Conservation (phyloP, 1,284 basidiomycete genomes). For the Cutaneotrichosporon sp. region DNA sequence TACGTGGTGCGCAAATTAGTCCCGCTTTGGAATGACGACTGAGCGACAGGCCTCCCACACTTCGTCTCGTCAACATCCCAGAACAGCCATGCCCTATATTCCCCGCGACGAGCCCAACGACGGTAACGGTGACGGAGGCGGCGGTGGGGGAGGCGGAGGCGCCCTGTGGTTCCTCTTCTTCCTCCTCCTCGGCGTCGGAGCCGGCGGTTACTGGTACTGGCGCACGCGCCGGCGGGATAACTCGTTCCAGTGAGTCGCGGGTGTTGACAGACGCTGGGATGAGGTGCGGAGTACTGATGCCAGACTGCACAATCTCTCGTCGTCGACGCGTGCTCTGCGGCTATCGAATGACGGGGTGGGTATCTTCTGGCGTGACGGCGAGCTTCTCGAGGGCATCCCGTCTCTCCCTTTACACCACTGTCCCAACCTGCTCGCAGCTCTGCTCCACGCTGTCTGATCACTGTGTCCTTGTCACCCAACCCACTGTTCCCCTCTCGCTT, state of each 20-base stretch:
- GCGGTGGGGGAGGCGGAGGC: not conserved
- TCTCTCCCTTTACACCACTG: too few species aligned
- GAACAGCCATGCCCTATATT: too few species aligned
- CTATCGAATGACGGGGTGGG: conserved; percentile 25
- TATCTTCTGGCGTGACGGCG: too few species aligned
- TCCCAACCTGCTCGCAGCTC: conserved; percentile 1
- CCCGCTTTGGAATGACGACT: too few species aligned
- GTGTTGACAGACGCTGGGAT: too few species aligned
- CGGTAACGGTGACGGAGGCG: not conserved
- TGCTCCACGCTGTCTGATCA: not conserved
- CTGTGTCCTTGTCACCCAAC: too few species aligned
- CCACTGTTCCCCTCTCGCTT: not conserved
- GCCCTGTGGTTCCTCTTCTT: conserved; percentile 5
- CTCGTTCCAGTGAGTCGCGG: conserved; percentile 4
- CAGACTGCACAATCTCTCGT: conserved; percentile 3
- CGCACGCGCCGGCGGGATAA: not conserved
- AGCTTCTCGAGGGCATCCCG: too few species aligned
- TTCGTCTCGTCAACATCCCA: not conserved
- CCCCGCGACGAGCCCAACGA: too few species aligned
- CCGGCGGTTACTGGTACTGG: not conserved
- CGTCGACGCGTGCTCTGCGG: not conserved
- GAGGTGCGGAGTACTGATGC: too few species aligned
- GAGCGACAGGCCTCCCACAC: too few species aligned
- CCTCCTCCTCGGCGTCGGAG: conserved; percentile 5
- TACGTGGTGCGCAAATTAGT: too few species aligned